phyloP scores from a whole-genome alignment of 768 basidiomycete genomes.

The Agrocybe pediades region DNA sequence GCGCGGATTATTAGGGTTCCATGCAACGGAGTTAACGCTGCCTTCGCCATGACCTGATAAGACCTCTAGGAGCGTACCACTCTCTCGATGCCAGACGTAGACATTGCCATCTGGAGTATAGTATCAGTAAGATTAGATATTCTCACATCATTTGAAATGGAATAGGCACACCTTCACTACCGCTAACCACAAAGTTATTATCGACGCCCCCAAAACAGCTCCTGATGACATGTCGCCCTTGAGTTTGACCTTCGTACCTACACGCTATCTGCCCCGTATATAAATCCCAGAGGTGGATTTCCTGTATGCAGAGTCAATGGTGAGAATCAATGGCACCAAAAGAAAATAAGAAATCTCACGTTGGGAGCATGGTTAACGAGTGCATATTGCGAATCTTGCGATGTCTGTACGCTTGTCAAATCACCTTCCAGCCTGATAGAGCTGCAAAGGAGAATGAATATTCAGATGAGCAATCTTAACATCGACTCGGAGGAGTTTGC shows the following conservation, averaged over 20 bases:
- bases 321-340: conserved; percentile 16
- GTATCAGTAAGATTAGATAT: conserved; percentile 3
- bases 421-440: conserved; percentile 74
- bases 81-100: conserved; percentile 94
- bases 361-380: conserved; percentile 87
- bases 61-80: conserved; percentile 81
- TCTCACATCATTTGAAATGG: background rate
- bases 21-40: conserved; percentile 93
- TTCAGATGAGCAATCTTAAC: conserved; percentile 8
- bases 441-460: conserved; percentile 35
- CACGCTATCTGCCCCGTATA: conserved; percentile 66
- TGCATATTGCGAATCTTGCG: conserved; percentile 83
- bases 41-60: conserved; percentile 86
- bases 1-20: conserved; percentile 87
- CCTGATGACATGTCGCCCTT: conserved; percentile 83
- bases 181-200: conserved; percentile 88
- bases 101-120: conserved; percentile 80
- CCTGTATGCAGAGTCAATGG: conserved; percentile 47
- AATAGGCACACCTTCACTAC: conserved; percentile 81
- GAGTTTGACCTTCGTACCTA: conserved; percentile 85
- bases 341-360: conserved; percentile 46
- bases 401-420: conserved; percentile 85
- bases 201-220: conserved; percentile 93
- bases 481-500: background rate
- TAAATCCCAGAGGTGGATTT: conserved; percentile 88